Conservation (phyloP, 1,139 yeast genomes). For the Lodderomyces elongisporus region DNA sequence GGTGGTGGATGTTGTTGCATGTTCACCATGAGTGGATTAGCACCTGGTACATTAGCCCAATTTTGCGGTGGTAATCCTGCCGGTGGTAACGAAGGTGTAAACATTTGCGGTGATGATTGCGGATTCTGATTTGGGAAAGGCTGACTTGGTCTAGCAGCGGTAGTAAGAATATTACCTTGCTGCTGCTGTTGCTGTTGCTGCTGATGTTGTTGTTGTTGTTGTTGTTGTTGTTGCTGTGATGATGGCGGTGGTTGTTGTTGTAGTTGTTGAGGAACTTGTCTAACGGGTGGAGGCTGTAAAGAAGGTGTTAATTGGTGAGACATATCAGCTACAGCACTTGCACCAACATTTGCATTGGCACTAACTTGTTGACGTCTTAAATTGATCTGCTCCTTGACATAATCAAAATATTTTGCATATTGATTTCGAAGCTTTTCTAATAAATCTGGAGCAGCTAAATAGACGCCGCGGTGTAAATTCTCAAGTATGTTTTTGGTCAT, state of each 20-base stretch:
- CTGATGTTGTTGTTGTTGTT: constrained; percentile 11
- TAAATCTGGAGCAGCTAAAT: constrained; percentile 63
- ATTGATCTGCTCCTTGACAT: constrained; percentile 50
- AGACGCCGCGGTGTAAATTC: constrained; percentile 55
- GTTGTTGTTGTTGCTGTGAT: constrained; percentile 12
- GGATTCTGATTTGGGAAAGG: constrained; percentile 13
- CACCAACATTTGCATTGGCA: constrained; percentile 1
- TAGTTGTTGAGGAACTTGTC: constrained; percentile 11
- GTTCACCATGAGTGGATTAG: constrained; percentile 9
- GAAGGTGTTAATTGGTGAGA: background rate
- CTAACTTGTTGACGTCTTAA: constrained; percentile 30
- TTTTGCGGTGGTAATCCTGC: constrained; percentile 1
- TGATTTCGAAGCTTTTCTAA: constrained; percentile 67
- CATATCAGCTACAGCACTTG: constrained; percentile 11
- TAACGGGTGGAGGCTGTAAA: background rate
- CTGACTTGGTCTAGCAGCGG: constrained; percentile 20
- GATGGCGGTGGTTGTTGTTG: constrained; percentile 10
- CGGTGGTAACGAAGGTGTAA: constrained; percentile 2
- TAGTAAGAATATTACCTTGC: constrained; percentile 5
- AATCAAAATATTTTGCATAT: constrained; percentile 68
- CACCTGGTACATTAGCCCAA: constrained; percentile 10
- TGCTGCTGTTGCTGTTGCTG: constrained; percentile 7
- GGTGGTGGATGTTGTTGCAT: constrained; percentile 12
- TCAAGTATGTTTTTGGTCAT: constrained; percentile 77
- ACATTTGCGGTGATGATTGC: constrained; percentile 9